Evolutionary conservation across 1,284 basidiomycete genomes (phyloP), one percentile per base, ranked within the genome.

Genomic region (Abortiporus biennis): DNA sequence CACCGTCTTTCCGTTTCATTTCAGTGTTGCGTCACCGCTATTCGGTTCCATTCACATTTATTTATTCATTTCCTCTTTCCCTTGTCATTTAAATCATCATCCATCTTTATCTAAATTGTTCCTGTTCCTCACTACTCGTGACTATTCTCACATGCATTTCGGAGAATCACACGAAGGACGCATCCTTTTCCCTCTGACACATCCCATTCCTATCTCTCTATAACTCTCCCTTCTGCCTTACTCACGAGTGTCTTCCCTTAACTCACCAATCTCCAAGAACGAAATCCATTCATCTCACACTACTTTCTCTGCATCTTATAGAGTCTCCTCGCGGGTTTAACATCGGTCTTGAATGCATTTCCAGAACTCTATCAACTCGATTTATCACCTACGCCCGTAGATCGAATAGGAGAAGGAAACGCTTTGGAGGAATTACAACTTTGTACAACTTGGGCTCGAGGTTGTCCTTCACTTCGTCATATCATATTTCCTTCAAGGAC

Each of bases 401-500:
- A 71, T 47, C 63, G 66, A 32, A 52, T 54, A 36, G 56, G 48
- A 36, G 49, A 45, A 43, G 58, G 52, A 34, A 72, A 72, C 53
- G 59, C 66, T 21, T 58, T 65, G 33, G 77, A 79, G 55, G 78
- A 81, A 53, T 54, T 58, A 20, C 58, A 64, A 1, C 65, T 80
- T 23, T 80, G 78, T 51, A 54, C 54, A 37, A 71, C 75, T 38
- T 83, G 77, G 77, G 57, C 59, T 36, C 62, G 66, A 24, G 75
- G 69, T 19, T 80, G 78, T 54, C 71, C 73, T 2, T 66, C 71
- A 4, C 62, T 81, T 31, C 63, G 68, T 27, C 65, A 68, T 13
- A 67, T 80, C 54, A 61, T 73, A 42, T 81, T 80, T 51, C 78
- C 78, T 6, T 74, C 72, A 22, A 64, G 68, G 45, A 71, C 65